Conservation (phyloP, 1,284 basidiomycete species). For the Ceratobasidium sp. region DNA sequence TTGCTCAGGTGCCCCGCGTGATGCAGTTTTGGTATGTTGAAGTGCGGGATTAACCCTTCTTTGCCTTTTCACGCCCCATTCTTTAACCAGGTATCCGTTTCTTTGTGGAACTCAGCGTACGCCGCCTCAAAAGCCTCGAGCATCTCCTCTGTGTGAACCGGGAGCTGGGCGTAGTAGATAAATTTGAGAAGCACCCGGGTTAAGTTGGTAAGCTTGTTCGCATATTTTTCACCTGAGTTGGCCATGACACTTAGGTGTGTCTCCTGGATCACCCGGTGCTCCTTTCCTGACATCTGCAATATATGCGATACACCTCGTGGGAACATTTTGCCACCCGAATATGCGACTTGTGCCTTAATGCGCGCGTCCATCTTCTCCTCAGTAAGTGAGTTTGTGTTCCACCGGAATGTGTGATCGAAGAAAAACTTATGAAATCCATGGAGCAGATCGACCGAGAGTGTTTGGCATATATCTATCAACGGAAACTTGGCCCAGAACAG, state of each 20-base stretch:
- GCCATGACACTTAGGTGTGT: neutral
- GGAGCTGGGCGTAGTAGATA: neutral
- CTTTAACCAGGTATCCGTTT: neutral
- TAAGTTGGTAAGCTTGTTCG: neutral
- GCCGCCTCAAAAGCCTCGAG: neutral
- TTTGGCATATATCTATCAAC: conserved; percentile 23
- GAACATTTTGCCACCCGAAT: neutral
- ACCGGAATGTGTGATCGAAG: conserved; percentile 39
- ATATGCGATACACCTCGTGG: conserved; percentile 12
- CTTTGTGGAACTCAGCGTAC: neutral
- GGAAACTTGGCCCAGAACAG: conserved; percentile 47
- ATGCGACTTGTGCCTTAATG: neutral
- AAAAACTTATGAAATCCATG: conserved; percentile 47
- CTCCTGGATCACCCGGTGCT: neutral
- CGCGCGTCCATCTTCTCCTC: conserved; percentile 42
- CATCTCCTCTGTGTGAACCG: neutral
- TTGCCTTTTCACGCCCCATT: conserved; percentile 4
- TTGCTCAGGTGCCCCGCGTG: neutral
- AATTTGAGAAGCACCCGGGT: neutral
- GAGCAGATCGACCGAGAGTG: conserved; percentile 40
- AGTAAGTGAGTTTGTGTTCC: conserved; percentile 45
- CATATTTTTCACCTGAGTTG: neutral
- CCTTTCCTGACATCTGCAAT: conserved; percentile 25
- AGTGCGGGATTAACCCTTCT: conserved; percentile 6
- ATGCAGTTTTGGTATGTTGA: conserved; percentile 15